Evolutionary conservation across 257 asterid species (phyloP).

Genomic region (Fraxinus cuspidata): DNA sequence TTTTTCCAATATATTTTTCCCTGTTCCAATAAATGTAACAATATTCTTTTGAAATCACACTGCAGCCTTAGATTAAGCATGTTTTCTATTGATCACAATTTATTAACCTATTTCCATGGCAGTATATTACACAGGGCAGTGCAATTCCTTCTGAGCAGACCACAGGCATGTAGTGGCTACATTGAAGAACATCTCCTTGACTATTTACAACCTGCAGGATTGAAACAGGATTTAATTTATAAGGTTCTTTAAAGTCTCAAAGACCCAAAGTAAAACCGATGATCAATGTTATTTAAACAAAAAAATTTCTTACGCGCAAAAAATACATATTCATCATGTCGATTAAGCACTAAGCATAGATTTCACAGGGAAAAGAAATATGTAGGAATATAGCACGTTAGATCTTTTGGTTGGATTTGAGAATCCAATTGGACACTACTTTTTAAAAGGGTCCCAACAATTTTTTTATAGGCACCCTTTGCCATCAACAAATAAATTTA

Average conservation of each 20-base stretch:
- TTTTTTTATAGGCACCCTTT: background rate
- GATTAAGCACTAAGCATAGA: background rate
- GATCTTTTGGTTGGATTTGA: background rate
- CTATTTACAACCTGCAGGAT: conserved; percentile 69
- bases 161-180: conserved; percentile 88
- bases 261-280: too few species aligned
- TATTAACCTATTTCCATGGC: conserved; percentile 87
- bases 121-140: conserved; percentile 89
- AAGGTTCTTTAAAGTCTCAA: too few species aligned
- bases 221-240: background rate
- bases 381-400: background rate
- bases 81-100: conserved; percentile 21
- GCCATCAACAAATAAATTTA: background rate
- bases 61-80: background rate
- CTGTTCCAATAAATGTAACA: background rate
- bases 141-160: conserved; percentile 61
- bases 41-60: background rate
- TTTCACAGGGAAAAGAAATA: background rate
- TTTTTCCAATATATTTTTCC: background rate
- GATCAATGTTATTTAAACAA: too few species aligned
- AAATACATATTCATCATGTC: background rate
- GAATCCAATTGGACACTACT: background rate
- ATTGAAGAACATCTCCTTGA: conserved; percentile 59
- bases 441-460: too few species aligned
- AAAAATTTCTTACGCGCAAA: background rate